phyloP scores from a whole-genome alignment of 2,329 filamentous ascomycete genomes.

The Pseudogymnoascus verrucosus region DNA sequence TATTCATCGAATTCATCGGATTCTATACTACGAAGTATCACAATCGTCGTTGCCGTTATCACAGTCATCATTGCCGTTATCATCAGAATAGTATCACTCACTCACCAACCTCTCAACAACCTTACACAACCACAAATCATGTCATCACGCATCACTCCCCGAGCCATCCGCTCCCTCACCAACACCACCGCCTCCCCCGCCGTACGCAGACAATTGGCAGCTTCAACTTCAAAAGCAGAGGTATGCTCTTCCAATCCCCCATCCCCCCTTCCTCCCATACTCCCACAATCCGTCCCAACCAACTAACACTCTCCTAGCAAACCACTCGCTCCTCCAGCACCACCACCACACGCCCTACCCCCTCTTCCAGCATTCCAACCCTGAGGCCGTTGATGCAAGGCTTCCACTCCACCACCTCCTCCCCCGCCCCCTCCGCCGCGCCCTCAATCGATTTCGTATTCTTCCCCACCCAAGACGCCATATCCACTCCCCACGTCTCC shows the following conservation, averaged over 20 bases:
- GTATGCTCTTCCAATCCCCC: conserved; percentile 14
- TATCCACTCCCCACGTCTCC: conserved; percentile 24
- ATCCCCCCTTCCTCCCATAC: conserved; percentile 17
- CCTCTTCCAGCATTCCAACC: conserved; percentile 26
- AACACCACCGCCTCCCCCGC: neutral
- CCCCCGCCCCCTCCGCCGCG: conserved; percentile 27
- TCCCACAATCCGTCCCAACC: neutral
- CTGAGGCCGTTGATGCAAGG: conserved; percentile 54
- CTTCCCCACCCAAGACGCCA: conserved; percentile 38
- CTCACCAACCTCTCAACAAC: neutral
- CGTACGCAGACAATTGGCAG: conserved; percentile 19
- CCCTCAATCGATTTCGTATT: conserved; percentile 44
- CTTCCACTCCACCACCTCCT: conserved; percentile 43
- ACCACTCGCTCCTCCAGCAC: conserved; percentile 22
- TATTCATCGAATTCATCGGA: neutral
- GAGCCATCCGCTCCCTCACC: neutral
- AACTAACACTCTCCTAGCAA: conserved; percentile 24
- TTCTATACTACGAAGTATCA: neutral
- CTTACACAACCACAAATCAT: neutral
- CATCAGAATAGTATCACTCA: neutral
- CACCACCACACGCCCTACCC: conserved; percentile 22
- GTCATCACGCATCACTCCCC: neutral
- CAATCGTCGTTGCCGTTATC: neutral
- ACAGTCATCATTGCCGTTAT: neutral
- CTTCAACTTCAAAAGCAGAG: conserved; percentile 21